A percentile compares a stretch with the other conserved stretches of the same genome.
Conservation (phyloP, 1,284 basidiomycete genomes). For the Trichosporon sp. region DNA sequence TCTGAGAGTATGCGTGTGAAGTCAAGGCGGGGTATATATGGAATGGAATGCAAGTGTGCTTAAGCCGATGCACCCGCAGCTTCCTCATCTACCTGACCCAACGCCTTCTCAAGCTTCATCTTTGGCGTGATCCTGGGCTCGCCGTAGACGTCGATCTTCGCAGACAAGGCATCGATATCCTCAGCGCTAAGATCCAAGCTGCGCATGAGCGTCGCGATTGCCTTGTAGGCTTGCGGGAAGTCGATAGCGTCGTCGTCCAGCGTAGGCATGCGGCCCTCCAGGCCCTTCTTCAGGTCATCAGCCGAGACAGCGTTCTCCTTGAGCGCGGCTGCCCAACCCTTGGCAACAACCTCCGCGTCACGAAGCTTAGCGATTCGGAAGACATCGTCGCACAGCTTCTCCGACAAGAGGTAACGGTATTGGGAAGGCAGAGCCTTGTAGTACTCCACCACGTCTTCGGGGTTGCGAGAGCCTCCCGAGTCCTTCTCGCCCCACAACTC, state of each 20-base stretch:
- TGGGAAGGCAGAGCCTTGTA: constrained; percentile 55
- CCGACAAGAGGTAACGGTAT: constrained; percentile 59
- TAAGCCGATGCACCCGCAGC: constrained; percentile 13
- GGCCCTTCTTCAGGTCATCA: constrained; percentile 57
- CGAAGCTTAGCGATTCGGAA: constrained; percentile 78
- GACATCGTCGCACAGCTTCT: constrained; percentile 78
- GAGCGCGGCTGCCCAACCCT: constrained; percentile 52
- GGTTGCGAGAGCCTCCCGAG: constrained; percentile 42
- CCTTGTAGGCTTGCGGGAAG: constrained; percentile 74
- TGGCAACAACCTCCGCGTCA: constrained; percentile 70
- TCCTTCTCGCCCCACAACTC: constrained; percentile 51
- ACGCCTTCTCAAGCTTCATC: constrained; percentile 39
- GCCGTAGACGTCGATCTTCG: constrained; percentile 39
- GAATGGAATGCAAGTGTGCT: neutral
- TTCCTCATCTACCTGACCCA: constrained; percentile 36
- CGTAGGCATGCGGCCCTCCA: constrained; percentile 62
- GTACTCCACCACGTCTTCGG: constrained; percentile 56
- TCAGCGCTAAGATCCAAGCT: constrained; percentile 55
- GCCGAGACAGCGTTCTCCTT: constrained; percentile 55
- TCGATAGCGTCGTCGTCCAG: constrained; percentile 84
- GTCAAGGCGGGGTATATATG: neutral
- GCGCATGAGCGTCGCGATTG: constrained; percentile 68
- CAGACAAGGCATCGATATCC: constrained; percentile 55
- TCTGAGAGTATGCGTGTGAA: neutral
- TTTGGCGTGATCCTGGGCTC: constrained; percentile 39